Evolutionary conservation across 495 filamentous ascomycete genomes (phyloP).

Genomic region (Xylaria acuta): DNA sequence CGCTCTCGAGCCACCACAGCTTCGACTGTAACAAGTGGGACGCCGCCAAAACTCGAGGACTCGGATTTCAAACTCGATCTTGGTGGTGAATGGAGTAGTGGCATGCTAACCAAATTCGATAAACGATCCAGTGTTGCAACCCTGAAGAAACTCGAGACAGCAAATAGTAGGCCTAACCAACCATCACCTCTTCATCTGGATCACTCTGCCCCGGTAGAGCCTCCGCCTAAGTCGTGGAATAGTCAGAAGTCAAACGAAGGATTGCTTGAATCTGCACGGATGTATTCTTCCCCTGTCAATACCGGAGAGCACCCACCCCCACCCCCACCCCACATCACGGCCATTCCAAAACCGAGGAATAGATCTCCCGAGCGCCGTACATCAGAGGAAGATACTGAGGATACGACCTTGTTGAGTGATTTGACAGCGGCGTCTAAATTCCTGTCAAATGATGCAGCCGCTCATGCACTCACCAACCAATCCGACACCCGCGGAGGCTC

Average conservation of each 20-base stretch:
- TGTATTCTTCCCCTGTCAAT: slow-evolving; percentile 37
- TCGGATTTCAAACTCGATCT: slow-evolving; percentile 62
- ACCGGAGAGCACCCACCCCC: slow-evolving; percentile 22
- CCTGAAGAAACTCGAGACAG: slow-evolving; percentile 45
- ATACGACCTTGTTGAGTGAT: slow-evolving; percentile 69
- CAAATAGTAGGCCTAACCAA: slow-evolving; percentile 47
- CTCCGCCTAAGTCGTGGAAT: slow-evolving; percentile 71
- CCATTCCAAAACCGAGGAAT: slow-evolving; percentile 56
- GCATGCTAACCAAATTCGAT: slow-evolving; percentile 65
- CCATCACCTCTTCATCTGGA: slow-evolving; percentile 67
- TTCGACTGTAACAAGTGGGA: slow-evolving; percentile 69
- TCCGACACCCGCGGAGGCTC: background rate
- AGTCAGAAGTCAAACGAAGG: slow-evolving; percentile 71
- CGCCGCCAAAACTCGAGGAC: slow-evolving; percentile 70
- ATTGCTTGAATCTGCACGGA: slow-evolving; percentile 56
- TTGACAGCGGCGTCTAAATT: slow-evolving; percentile 61
- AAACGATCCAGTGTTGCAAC: slow-evolving; percentile 62
- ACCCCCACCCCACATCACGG: slow-evolving; percentile 31
- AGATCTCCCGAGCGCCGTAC: slow-evolving; percentile 52
- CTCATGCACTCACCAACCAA: slow-evolving; percentile 9
- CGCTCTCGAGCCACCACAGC: slow-evolving; percentile 53
- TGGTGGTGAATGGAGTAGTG: slow-evolving; percentile 66
- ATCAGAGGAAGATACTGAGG: slow-evolving; percentile 68
- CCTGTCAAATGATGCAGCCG: slow-evolving; percentile 37
- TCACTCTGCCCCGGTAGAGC: slow-evolving; percentile 58